phyloP scores from a whole-genome alignment of 768 basidiomycete species.

The Kwoniella europaea region DNA sequence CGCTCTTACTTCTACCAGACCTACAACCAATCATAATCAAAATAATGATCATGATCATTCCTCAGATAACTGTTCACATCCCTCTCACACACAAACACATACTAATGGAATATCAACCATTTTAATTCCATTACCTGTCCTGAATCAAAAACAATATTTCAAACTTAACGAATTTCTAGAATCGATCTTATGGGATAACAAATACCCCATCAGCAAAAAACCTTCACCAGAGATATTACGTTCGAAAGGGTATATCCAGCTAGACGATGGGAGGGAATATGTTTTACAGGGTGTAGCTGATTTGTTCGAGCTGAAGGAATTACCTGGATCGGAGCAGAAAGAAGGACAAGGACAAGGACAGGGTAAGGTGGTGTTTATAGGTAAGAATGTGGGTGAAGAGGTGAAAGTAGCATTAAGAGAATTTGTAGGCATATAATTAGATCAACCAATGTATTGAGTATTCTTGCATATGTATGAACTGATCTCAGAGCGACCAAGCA shows the following conservation, averaged over 20 bases:
- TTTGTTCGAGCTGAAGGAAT: conserved; percentile 75
- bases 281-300: conserved; percentile 90
- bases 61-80: conserved; percentile 45
- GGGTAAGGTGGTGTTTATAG: conserved; percentile 87
- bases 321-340: conserved; percentile 24
- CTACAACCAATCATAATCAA: too few species aligned
- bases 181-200: conserved; percentile 74
- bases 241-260: conserved; percentile 79
- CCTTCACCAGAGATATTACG: conserved; percentile 70
- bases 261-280: conserved; percentile 64
- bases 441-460: too few species aligned
- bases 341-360: conserved; percentile 63
- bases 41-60: conserved; percentile 57
- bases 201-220: conserved; percentile 58
- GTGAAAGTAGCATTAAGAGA: conserved; percentile 16
- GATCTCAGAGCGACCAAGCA: not conserved
- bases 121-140: conserved; percentile 70
- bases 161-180: conserved; percentile 81
- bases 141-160: conserved; percentile 63
- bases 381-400: conserved; percentile 67
- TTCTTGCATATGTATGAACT: too few species aligned
- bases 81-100: conserved; percentile 14
- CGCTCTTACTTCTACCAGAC: conserved; percentile 1
- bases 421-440: conserved; percentile 18
- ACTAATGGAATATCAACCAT: conserved; percentile 75